Evolutionary conservation across 345 rosid species (phyloP).

Genomic region (Noccaea caerulescens): DNA sequence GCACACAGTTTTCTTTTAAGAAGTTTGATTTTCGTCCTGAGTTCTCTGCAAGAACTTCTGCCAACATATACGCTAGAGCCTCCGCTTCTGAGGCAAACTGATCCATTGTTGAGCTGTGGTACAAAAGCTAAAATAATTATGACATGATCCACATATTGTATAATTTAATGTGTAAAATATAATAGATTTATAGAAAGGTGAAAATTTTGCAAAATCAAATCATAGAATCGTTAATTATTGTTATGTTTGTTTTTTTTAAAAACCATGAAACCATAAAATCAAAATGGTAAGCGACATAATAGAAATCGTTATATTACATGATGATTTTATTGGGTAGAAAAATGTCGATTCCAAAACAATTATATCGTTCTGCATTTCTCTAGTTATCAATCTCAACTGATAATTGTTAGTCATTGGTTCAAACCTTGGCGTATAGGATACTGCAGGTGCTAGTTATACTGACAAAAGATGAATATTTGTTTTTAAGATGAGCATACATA

Average conservation of each 20-base stretch:
- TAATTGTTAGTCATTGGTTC: not conserved
- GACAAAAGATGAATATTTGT: not conserved
- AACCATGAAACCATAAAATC: not conserved
- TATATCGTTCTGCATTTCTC: too few species aligned
- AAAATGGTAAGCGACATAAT: not conserved
- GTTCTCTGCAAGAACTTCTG: constrained; percentile 70
- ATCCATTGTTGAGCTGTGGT: constrained; percentile 65
- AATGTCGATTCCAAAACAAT: too few species aligned
- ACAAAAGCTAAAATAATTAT: not conserved
- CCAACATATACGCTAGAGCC: constrained; percentile 60
- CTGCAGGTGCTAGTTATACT: not conserved
- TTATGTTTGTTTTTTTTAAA: too few species aligned
- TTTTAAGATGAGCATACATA: not conserved
- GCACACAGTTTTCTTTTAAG: constrained; percentile 68
- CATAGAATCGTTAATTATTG: not conserved
- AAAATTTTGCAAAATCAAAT: too few species aligned
- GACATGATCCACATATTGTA: not conserved
- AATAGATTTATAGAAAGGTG: not conserved
- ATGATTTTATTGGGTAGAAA: not conserved
- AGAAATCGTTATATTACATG: not conserved
- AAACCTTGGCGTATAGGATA: not conserved
- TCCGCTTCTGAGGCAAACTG: constrained; percentile 66
- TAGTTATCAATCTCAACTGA: not conserved
- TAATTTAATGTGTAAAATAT: not conserved
- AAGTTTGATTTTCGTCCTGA: constrained; percentile 55